Evolutionary conservation across 805 yeast genomes (phyloP), one percentile per base, ranked within the genome.

Genomic region (Kazachstania psychrophila): DNA sequence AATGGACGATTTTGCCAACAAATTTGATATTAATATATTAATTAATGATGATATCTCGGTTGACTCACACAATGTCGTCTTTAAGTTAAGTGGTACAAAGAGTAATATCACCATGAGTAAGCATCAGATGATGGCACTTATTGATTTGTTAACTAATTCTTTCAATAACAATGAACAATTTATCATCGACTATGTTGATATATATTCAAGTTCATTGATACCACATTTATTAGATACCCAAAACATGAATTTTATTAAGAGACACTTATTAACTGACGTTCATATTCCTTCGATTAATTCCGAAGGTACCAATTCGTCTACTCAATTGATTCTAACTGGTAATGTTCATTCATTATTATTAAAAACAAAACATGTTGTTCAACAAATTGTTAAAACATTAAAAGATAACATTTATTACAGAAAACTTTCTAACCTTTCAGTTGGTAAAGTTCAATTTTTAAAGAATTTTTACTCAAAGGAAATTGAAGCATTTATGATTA

Each of bases 401-500:
- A 35, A 34, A 14, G 33, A 37, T n/a, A 34, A 30, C 18, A 24
- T 42, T 12, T 48, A 35, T 28, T 52, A 47, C 18, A 43, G 44
- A 33, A 43, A 37, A 22, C 42, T 52, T 18, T 36, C 33, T 2
- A 48, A 46, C 20, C 26, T 55, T 4, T 46, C 59, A 10, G 46
- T 49, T 6, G 43, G 46, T 10, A 57, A 57, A 38, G 27, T 56
- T 17, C 39, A 39, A 11, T 55, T 36, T 31, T 38, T 56, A 8
- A 42, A 34, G 34, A 42, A 39, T 14, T 48, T 47, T 37, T 47
- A 43, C 28, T 38, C 34, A 20, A 20, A 35, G 8, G 44, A 49
- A 32, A 28, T 56, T n/a, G 39, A 37, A 6, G 32, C 44, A n/a
- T 35, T 58, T 3, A 60, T 58, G 59, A 36, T 45, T 17, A 46